Percentiles rank a stretch among this genome's conserved stretches.
Conservation (phyloP, 2,329 filamentous ascomycete species). For the Venturia carpophila region DNA sequence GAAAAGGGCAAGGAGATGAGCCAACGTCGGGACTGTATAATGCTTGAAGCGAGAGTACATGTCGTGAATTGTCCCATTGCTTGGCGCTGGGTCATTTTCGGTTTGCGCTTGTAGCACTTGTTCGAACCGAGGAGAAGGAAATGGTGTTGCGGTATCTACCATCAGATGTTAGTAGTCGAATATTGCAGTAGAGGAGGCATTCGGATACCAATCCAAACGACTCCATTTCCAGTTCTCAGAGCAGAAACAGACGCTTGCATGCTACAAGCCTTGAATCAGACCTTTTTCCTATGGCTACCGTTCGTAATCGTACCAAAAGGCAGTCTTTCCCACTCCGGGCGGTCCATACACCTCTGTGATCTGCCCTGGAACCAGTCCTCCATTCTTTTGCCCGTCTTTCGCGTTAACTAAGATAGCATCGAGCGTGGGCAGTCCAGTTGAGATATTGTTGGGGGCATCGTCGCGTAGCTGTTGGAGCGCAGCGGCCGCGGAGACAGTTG, state of each 20-base stretch:
- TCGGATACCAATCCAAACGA: constrained; percentile 72
- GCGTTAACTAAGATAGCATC: constrained; percentile 34
- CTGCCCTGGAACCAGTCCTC: constrained; percentile 66
- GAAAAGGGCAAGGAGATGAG: constrained; percentile 64
- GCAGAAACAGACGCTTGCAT: constrained; percentile 62
- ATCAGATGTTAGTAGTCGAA: constrained; percentile 3
- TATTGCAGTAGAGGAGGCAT: constrained; percentile 24
- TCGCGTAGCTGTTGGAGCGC: constrained; percentile 55
- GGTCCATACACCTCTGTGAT: constrained; percentile 85
- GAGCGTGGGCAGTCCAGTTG: constrained; percentile 42
- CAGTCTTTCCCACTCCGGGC: constrained; percentile 76
- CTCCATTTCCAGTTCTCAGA: constrained; percentile 51
- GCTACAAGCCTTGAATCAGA: constrained; percentile 37
- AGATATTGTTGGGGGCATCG: constrained; percentile 39
- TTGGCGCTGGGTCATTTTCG: constrained; percentile 7
- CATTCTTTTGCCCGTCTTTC: constrained; percentile 24
- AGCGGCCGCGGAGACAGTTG: constrained; percentile 68
- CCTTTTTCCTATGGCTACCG: not conserved
- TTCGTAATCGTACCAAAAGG: constrained; percentile 57
- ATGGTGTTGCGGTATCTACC: constrained; percentile 42
- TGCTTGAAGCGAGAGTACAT: constrained; percentile 51
- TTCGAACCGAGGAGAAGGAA: constrained; percentile 42
- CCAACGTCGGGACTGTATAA: constrained; percentile 50
- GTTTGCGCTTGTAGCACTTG: constrained; percentile 34
- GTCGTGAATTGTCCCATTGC: constrained; percentile 20